phyloP scores from a whole-genome alignment of 805 yeast species.

The Candida bentonensis region DNA sequence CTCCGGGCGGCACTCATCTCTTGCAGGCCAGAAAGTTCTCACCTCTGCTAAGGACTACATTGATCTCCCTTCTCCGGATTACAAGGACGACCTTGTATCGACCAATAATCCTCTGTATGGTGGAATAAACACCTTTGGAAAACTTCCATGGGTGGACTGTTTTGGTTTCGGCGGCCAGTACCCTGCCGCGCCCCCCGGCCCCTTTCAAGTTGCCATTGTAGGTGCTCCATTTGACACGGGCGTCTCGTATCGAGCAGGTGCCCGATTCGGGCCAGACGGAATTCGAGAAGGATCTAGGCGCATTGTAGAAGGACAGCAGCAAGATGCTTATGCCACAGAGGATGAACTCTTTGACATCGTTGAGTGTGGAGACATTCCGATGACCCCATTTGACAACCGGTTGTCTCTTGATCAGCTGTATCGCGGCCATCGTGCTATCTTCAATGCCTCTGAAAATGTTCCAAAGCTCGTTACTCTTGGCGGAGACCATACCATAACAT shows the following conservation, averaged over 20 bases:
- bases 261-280: conserved; percentile 38
- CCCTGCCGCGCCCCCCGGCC: conserved; percentile 22
- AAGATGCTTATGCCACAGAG: conserved; percentile 48
- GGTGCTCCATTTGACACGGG: conserved; percentile 48
- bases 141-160: conserved; percentile 33
- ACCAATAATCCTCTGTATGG: conserved; percentile 24
- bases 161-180: conserved; percentile 22
- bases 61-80: conserved; percentile 1
- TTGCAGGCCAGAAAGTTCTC: neutral
- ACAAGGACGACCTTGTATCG: neutral
- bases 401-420: conserved; percentile 47
- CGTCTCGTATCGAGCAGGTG: conserved; percentile 38
- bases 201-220: conserved; percentile 34
- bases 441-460: conserved; percentile 27
- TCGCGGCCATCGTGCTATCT: conserved; percentile 32
- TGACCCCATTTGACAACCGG: conserved; percentile 49
- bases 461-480: conserved; percentile 58
- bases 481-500: conserved; percentile 61
- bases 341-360: conserved; percentile 23
- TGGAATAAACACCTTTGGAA: conserved; percentile 43
- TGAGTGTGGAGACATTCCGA: conserved; percentile 54
- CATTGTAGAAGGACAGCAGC: conserved; percentile 6
- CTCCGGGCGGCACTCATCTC: neutral
- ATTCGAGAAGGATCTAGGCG: conserved; percentile 32
- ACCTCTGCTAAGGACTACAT: neutral